A percentile compares a stretch with the other conserved stretches of the same genome.
Conservation (phyloP, 306 rosid species). For the Cucumis melo region DNA sequence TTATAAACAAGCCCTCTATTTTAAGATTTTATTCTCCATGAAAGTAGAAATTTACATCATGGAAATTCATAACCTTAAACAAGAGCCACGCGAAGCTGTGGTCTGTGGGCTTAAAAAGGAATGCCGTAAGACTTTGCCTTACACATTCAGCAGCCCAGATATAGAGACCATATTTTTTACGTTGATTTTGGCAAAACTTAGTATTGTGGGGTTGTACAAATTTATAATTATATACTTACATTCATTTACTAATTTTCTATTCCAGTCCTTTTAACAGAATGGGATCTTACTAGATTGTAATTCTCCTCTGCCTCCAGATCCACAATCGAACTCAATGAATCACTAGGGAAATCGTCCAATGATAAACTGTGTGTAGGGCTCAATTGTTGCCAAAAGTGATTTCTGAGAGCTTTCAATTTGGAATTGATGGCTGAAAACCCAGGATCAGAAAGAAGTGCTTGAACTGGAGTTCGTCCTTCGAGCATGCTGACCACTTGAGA, state of each 20-base stretch:
- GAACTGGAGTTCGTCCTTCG: constrained; percentile 73
- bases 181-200: not conserved
- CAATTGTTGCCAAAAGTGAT: constrained; percentile 77
- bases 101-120: not conserved
- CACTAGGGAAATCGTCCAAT: constrained; percentile 18
- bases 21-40: not conserved
- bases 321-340: constrained; percentile 33
- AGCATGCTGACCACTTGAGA: constrained; percentile 89
- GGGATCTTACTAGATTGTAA: constrained; percentile 17
- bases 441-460: constrained; percentile 63
- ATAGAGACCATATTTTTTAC: not conserved
- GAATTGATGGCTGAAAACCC: constrained; percentile 57
- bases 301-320: constrained; percentile 24
- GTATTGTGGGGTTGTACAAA: not conserved
- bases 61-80: not conserved
- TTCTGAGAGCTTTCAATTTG: constrained; percentile 39
- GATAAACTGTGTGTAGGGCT: constrained; percentile 53
- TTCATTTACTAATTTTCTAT: not conserved
- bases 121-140: not conserved
- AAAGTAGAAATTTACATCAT: not conserved
- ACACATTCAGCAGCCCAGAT: not conserved
- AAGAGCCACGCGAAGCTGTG: not conserved
- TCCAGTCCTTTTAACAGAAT: constrained; percentile 17
- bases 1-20: not conserved
- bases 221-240: not conserved